Evolutionary conservation across 1,139 yeast genomes (phyloP), one percentile per base, ranked within the genome.

Genomic region (Zygosaccharomyces pseudobailii): DNA sequence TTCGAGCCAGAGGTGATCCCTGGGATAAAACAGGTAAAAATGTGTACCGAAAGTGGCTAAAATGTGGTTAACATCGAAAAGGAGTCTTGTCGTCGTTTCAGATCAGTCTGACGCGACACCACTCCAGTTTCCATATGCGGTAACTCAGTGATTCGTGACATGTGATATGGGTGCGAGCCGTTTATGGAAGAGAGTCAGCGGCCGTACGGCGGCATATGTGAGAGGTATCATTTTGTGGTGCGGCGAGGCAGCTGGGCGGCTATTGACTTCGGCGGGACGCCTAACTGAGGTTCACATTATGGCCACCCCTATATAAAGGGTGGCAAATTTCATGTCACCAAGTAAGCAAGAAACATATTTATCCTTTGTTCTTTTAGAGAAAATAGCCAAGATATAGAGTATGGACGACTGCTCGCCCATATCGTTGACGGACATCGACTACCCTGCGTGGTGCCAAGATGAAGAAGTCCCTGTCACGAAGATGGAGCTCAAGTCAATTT

Each of bases 401-500:
- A 30, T 30, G 33, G 33, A 30, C 5, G 33, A 19, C 13, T 38
- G 28, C 34, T 45, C 51, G 23, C 48, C 50, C 24, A 43, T 49
- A 13, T 54, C 65, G 5, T 27, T 53, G 17, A 48, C 60, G 5
- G 64, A 59, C 25, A 38, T 56, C 6, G 63, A 60, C 40, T 63
- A 59, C 49, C 67, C 68, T 1, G 66, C 68, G 5, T 64, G 68
- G 68, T 62, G 63, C 33, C 61, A 56, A 36, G 64, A 64, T 40
- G 65, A 59, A 3, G 62, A 64, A 42, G 70, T 65, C 1, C 74
- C 74, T 0, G 66, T 71, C 3, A 57, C 75, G 0, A 69, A 68
- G 43, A 72, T 69, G 45, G 80, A 79, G 38, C 80, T 87, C 36
- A 81, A 78, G 56, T 71, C 72, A 1, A 73, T 82, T 6, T 81